Evolutionary conservation across 495 filamentous ascomycete species (phyloP).

Genomic region (Talaromyces borbonicus): DNA sequence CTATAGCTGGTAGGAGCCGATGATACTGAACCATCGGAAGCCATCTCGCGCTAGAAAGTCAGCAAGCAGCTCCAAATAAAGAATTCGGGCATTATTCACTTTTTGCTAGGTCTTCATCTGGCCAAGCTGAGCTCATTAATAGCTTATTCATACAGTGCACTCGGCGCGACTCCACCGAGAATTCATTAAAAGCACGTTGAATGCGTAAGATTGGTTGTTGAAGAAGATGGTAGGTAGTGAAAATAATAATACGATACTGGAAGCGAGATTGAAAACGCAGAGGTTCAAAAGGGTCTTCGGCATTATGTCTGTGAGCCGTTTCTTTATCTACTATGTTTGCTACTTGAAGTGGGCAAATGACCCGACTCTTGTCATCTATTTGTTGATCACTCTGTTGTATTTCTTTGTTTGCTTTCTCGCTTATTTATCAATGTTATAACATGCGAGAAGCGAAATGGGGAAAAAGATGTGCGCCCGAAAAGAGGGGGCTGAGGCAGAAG

Average conservation of each 20-base stretch:
- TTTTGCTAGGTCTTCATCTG: no score
- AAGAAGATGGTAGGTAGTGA: background rate
- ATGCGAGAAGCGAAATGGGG: background rate
- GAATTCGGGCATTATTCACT: background rate
- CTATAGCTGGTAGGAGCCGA: background rate
- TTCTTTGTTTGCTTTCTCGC: slow-evolving; percentile 2
- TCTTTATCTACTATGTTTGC: background rate
- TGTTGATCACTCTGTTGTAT: background rate
- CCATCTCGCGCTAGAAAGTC: background rate
- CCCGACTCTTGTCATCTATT: background rate
- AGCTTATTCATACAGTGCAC: no score
- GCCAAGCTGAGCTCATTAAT: no score
- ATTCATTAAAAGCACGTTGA: no score
- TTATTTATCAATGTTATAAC: background rate
- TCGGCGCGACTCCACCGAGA: no score
- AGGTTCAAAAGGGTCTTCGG: background rate
- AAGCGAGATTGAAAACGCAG: background rate
- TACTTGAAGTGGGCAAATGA: background rate
- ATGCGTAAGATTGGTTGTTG: no score
- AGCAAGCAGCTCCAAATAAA: background rate
- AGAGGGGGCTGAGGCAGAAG: background rate
- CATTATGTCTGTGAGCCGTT: background rate
- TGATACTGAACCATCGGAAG: background rate
- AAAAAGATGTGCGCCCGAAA: background rate
- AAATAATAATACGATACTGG: background rate